Evolutionary conservation across 2,329 filamentous ascomycete species (phyloP), one percentile per base, ranked within the genome.

Genomic region (Cladophialophora chaetospira): DNA sequence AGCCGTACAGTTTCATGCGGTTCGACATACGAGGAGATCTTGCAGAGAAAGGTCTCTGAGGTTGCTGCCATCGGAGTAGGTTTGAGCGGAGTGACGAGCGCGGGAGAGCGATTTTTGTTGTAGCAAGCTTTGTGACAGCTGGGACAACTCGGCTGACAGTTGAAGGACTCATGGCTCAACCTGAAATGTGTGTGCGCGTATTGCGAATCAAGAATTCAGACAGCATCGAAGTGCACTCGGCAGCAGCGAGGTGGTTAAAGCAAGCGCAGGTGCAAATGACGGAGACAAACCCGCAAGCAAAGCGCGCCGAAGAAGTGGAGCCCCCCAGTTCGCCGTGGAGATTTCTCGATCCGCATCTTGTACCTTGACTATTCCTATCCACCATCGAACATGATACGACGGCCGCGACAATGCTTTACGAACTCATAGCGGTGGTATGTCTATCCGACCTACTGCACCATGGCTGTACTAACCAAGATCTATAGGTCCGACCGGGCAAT

Each of bases 351-450:
- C 45, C n/a, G 11, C 31, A 48, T 9, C n/a, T 33, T 29, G 23
- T 21, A 17, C 15, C 19, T 15, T 31, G 44, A 53, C 23, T 31
- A 4, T 13, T 31, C 19, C 29, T 19, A 23, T 2, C 2, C 17
- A n/a, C 26, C 26, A 31, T 51, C 15, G 29, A 25, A 21, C 8
- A 48, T 51, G 40, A 29, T 42, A 15, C 43, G 17, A 11, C 31
- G 10, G 25, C 36, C 23, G 29, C 40, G 35, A 67, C 73, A 65
- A 97, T 99, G 94, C 80, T 99, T 77, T 99, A 99, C 81, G 94
- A 99, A 79, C 80, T 97, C 70, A 94, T 99, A 75, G 94, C 89
- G 74, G 88, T 97, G 77, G 94, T 97, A 78, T 69, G 88, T 78
- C 6, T 21, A 45, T 19, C 35, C 15, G n/a, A n/a, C 25, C n/a